A percentile compares a stretch with the other conserved stretches of the same genome.
Evolutionary conservation across 495 filamentous ascomycete genomes (phyloP).

Genomic region (Physcia stellaris): DNA sequence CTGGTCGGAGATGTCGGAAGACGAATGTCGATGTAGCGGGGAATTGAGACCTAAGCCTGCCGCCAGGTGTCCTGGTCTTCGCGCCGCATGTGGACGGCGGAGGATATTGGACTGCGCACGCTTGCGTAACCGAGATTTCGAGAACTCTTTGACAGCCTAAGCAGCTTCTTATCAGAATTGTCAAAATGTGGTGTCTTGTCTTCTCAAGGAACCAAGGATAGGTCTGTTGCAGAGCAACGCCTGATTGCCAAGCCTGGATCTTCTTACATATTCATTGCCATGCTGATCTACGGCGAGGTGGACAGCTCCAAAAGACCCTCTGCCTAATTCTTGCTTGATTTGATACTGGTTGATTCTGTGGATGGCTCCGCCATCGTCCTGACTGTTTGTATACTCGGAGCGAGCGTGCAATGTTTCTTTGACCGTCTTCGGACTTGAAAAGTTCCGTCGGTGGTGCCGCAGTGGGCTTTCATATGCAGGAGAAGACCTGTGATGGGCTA

Average conservation of each 20-base stretch:
- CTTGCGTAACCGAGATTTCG: conserved; percentile 82
- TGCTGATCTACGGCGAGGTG: conserved; percentile 84
- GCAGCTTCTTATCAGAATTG: conserved; percentile 1
- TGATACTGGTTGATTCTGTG: conserved; percentile 88
- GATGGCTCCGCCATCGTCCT: conserved; percentile 63
- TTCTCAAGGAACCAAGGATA: neutral
- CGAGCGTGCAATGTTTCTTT: conserved; percentile 91
- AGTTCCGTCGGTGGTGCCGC: conserved; percentile 62
- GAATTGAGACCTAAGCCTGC: conserved; percentile 49
- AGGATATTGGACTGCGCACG: conserved; percentile 86
- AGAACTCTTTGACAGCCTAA: conserved; percentile 95
- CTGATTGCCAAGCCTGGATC: conserved; percentile 6
- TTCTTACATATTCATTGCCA: conserved; percentile 80
- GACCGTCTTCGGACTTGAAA: conserved; percentile 55
- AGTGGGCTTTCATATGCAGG: conserved; percentile 51
- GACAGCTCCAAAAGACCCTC: conserved; percentile 89
- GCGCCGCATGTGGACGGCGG: conserved; percentile 45
- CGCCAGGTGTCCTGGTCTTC: conserved; percentile 35
- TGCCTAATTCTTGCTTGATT: conserved; percentile 89
- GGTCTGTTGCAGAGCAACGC: neutral
- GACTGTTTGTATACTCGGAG: conserved; percentile 74
- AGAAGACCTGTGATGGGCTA: conserved; percentile 24
- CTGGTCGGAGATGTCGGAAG: conserved; percentile 31
- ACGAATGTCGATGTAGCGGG: conserved; percentile 41
- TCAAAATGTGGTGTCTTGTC: neutral